Conservation (phyloP, 345 rosid genomes). For the rapeseed (Brassica napus) region DNA sequence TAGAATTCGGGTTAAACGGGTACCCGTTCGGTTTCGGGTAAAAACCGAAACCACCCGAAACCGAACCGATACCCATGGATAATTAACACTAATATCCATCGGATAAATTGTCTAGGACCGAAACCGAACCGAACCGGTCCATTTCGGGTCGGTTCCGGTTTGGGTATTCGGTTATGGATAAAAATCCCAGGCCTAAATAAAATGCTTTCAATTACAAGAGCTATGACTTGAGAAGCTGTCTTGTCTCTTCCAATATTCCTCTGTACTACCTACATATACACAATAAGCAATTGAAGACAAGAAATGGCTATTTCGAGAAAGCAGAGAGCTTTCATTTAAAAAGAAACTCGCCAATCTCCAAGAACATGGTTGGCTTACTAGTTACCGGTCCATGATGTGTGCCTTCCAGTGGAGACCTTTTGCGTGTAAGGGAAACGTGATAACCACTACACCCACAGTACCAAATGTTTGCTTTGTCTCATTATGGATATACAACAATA, state of each 20-base stretch:
- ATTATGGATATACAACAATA: too few relatives aligned
- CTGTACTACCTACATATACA: conserved; percentile 68
- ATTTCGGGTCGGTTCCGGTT: too few relatives aligned
- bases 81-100: too few relatives aligned
- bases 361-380: conserved; percentile 78
- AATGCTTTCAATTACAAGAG: conserved; percentile 53
- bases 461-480: fast-evolving
- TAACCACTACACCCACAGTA: conserved; percentile 47
- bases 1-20: too few relatives aligned
- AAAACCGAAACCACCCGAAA: too few relatives aligned
- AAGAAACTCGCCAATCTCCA: conserved; percentile 69
- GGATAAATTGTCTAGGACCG: too few relatives aligned
- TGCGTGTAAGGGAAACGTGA: conserved; percentile 44
- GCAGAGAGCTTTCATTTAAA: not conserved
- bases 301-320: not conserved
- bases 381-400: conserved; percentile 96
- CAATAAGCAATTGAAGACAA: not conserved
- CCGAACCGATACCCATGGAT: too few relatives aligned
- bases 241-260: conserved; percentile 81
- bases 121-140: too few relatives aligned
- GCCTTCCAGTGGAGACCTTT: conserved; percentile 68
- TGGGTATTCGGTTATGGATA: too few relatives aligned
- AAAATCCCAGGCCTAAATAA: too few relatives aligned
- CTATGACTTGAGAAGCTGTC: conserved; percentile 84
- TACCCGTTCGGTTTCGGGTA: too few relatives aligned